Base-by-base conservation (phyloP, 139 green algal genomes). In the Chlamydomonas asymmetrica region DNA sequence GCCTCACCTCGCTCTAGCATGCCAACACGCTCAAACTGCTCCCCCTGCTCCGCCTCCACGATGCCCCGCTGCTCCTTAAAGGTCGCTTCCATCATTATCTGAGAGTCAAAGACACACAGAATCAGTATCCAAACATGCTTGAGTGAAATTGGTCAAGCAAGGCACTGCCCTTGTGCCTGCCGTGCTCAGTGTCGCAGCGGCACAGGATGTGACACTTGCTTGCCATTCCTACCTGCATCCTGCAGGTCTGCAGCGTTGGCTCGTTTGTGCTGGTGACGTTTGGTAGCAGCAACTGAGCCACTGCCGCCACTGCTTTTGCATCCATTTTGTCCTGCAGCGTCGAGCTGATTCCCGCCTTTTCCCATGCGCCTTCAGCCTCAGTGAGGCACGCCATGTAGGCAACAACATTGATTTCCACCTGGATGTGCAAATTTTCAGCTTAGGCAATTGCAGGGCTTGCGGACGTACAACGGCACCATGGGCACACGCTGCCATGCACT, bases 1-100 rank as follows among this genome's bases (percentile, higher is more conserved):
- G 27, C 50, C 45, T 37, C 22, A 83, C 72, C 68, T 77, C 68
- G 50, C 49, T 68, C 39, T 22, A 83, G 80, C 80, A 78, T 86
- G 48, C 56, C 76, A 18, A 73, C 45, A 5, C 68, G 70, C 64
- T 88, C 78, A 5, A 39, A 4, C n/a, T 75, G 61, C 57, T 88
- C 78, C 4, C 10, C 50, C 27, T 70, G 45, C 74, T 87, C 77
- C 20, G 56, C 52, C 38, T 88, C 82, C 1, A 90, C 68, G 0
- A 76, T 62, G 38, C 82, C 65, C 8, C 79, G 73, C 74, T 90
- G 85, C 56, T 85, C 71, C 65, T 81, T 82, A 74, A 80, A 85
- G 8, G 52, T 73, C 5, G 67, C 69, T 34, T 87, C 85, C 70
- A 90, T 81, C 20, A 80, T 52, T 0, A 88, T 50, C 82, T 90